Evolutionary conservation across 371 early-diverging fungal species (phyloP).

Genomic region (Apophysomyces sp.): DNA sequence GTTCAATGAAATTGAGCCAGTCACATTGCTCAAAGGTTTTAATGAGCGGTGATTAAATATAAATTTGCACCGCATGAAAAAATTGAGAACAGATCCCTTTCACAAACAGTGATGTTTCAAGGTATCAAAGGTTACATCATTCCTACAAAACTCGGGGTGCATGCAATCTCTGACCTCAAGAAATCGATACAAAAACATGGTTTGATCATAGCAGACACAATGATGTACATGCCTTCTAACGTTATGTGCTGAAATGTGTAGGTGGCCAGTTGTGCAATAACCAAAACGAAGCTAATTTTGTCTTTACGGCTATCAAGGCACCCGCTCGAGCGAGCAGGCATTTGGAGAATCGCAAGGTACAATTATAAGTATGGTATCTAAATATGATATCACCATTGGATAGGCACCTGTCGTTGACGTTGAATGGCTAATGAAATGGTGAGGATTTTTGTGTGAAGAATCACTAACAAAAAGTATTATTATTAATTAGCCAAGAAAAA

Average conservation of each 20-base stretch:
- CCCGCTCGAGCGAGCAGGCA: conserved; percentile 29
- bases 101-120: neutral
- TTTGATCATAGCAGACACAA: neutral
- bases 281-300: conserved; percentile 19
- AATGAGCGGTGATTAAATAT: too few species aligned
- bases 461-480: neutral
- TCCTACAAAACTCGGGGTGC: conserved; percentile 20
- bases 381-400: neutral
- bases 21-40: too few species aligned
- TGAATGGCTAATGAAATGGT: conserved; percentile 43
- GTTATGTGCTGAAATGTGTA: neutral
- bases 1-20: too few species aligned
- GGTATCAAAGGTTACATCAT: conserved; percentile 18
- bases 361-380: too few species aligned
- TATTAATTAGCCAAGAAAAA: conserved; percentile 13
- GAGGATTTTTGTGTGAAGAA: neutral
- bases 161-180: neutral
- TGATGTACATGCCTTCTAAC: neutral
- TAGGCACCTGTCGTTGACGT: conserved; percentile 26
- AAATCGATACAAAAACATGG: conserved; percentile 18
- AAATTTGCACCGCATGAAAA: too few species aligned
- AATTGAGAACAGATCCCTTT: too few species aligned
- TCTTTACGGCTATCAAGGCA: conserved; percentile 33
- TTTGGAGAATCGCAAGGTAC: conserved; percentile 22
- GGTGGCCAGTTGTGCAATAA: conserved; percentile 23